Base-by-base conservation (phyloP, 208 protist genomes). In the Strigomonas galati region DNA sequence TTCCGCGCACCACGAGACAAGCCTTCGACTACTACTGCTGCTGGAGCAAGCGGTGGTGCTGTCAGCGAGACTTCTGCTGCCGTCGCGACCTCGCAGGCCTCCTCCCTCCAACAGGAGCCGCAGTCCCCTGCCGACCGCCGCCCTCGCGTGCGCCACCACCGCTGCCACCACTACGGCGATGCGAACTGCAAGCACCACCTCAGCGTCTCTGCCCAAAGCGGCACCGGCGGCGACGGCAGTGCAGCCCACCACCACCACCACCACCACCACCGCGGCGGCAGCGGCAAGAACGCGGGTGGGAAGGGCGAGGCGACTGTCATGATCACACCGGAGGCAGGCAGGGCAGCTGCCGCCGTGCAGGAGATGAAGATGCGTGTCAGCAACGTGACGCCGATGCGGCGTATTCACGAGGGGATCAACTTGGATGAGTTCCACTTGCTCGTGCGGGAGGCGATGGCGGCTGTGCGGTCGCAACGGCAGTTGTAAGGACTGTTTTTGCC, bases 301-400 rank as follows among this genome's bases (percentile, higher is more conserved):
- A 73, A 68, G 37, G 48, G 54, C 24, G 23, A 5, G 52, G 74
- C 66, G 26, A 71, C 56, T 26, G 78, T 84, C 17, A 55, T 84
- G 17, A 60, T 69, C 44, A 84, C 78, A 14, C 78, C 78, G 0
- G 65, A 80, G 63, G 78, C 73, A 0, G 78, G 78, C 2, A 65
- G 71, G 1, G 53, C 65, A 26, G 71, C 78, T 14, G 71, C 73
- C 4, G 54, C 69, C 35, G 73, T 79, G 63, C 69, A 80, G 58
- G 69, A 69, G 61, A 79, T 84, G 73, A 59, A 63, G 43, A 65
- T 74, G 53, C 73, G 71, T 26, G 78, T 80, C 7, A 67, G 64
- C 26, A 75, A 57, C 26, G 79, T 85, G 30, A 85, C 76, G 12
- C 79, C 79, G 21, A 85, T 85, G 79, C 74, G 72, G 0, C 79